Conservation (phyloP, 2,329 filamentous ascomycete species). For the Epicoccum sorghinum region DNA sequence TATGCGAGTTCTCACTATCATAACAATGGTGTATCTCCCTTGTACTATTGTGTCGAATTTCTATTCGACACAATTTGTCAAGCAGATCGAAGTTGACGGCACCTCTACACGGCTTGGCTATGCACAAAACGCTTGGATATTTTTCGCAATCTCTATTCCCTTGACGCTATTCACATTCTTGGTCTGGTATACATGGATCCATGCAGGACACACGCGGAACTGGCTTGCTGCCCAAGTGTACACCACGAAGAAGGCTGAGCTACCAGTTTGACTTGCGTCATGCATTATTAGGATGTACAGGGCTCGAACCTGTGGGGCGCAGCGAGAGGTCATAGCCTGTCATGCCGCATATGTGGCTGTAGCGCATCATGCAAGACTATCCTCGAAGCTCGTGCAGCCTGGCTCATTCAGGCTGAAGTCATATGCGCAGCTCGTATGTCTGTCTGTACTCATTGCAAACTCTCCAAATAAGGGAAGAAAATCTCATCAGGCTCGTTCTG, state of each 20-base stretch:
- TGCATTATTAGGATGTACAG: not conserved
- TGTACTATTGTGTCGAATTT: constrained; percentile 36
- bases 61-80: constrained; percentile 35
- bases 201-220: not conserved
- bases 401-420: not conserved
- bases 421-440: too few relatives aligned
- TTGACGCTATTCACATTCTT: constrained; percentile 27
- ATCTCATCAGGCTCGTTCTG: too few relatives aligned
- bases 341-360: constrained; percentile 2
- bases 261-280: constrained; percentile 1
- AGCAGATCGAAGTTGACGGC: constrained; percentile 13
- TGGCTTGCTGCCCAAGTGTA: not conserved
- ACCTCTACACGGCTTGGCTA: constrained; percentile 21
- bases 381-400: not conserved
- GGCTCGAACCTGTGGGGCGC: not conserved
- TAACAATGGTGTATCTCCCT: constrained; percentile 33
- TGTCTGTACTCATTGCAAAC: too few relatives aligned
- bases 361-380: not conserved
- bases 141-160: constrained; percentile 32
- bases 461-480: too few relatives aligned
- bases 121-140: constrained; percentile 26
- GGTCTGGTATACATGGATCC: constrained; percentile 29
- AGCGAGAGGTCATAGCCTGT: not conserved
- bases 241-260: not conserved
- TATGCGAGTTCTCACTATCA: constrained; percentile 32